Base-by-base conservation (phyloP, 2,329 filamentous ascomycete species). In the Neonectria coccinea region DNA sequence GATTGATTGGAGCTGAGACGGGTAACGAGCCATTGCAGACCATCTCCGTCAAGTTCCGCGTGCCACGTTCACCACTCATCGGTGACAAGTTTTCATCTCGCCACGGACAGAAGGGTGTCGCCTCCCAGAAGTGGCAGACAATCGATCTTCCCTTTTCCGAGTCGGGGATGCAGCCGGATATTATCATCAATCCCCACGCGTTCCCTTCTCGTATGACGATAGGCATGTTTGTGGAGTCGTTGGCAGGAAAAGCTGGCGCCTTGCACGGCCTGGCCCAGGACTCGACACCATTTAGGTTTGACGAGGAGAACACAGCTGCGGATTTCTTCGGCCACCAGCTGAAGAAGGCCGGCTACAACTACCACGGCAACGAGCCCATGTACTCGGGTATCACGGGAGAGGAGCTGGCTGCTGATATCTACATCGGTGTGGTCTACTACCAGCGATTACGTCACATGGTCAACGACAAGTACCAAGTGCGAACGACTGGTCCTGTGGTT, bases 151-250 rank as follows among this genome's bases (percentile, higher is more conserved):
- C 96, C 4, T 99, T 98, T 81, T 94, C 93, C 3, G 96, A 99
- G 82, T 92, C 92, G 6, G 96, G 96, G 58, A 98, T 99, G 66
- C 94, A 97, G 76, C 96, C 96, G 10, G 96, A 99, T 80, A 86
- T 97, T 74, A 99, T 99, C 80, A 99, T 99, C 85, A 99, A 99
- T 82, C 96, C 96, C 44, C 96, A 99, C 86, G 96, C 96, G 76
- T 99, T 99, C 86, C 96, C 96, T 8, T 98, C 95, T 50, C 94
- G 96, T 81, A 99, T 99, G 96, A 99, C 96, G 20, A 99, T 99
- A 77, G 96, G 96, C 76, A 98, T 98, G 93, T 98, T 99, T 80
- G 89, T 99, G 76, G 96, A 99, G 83, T 97, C 94, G 5, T 86
- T 99, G 56, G 96, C 96, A 10, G 96, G 96, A 66, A 99, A 99